Conservation (phyloP, 2,329 filamentous ascomycete species). For the Clonostachys byssicola region DNA sequence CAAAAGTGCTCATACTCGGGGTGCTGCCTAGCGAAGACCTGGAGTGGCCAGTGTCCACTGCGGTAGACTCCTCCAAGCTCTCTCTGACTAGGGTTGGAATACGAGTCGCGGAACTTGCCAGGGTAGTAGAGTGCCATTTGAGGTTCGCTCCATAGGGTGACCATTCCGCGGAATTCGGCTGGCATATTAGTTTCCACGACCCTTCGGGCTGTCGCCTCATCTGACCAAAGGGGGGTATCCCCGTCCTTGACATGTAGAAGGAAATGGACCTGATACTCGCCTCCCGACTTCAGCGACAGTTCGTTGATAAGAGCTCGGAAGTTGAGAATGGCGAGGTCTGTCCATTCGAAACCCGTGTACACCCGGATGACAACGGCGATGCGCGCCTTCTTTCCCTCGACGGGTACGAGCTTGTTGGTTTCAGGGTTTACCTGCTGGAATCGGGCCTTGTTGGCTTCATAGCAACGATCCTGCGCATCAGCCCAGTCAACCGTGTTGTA, state of each 20-base stretch:
- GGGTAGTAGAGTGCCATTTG: constrained; percentile 79
- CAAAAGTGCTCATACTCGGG: constrained; percentile 64
- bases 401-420: constrained; percentile 25
- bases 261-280: constrained; percentile 80
- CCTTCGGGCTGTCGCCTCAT: constrained; percentile 66
- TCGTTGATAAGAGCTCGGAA: constrained; percentile 79
- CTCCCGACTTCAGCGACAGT: constrained; percentile 70
- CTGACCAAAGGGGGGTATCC: constrained; percentile 76
- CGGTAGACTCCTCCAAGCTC: constrained; percentile 69
- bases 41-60: constrained; percentile 57
- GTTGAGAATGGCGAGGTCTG: constrained; percentile 72
- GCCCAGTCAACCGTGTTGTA: constrained; percentile 53
- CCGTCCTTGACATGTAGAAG: constrained; percentile 81
- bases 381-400: constrained; percentile 41
- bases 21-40: constrained; percentile 59
- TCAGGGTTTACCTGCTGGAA: constrained; percentile 38
- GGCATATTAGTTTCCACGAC: constrained; percentile 65
- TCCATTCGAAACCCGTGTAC: constrained; percentile 77
- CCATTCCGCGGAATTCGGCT: constrained; percentile 74
- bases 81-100: constrained; percentile 50
- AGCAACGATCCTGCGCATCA: constrained; percentile 46
- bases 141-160: constrained; percentile 78
- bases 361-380: constrained; percentile 77
- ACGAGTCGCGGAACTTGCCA: constrained; percentile 65
- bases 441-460: constrained; percentile 58